These are phyloP conservation scores for Straminergon stramineum DNA, from an alignment of 225 moss, liverwort and hornwort genomes.

Conservation along the genomic window DNA sequence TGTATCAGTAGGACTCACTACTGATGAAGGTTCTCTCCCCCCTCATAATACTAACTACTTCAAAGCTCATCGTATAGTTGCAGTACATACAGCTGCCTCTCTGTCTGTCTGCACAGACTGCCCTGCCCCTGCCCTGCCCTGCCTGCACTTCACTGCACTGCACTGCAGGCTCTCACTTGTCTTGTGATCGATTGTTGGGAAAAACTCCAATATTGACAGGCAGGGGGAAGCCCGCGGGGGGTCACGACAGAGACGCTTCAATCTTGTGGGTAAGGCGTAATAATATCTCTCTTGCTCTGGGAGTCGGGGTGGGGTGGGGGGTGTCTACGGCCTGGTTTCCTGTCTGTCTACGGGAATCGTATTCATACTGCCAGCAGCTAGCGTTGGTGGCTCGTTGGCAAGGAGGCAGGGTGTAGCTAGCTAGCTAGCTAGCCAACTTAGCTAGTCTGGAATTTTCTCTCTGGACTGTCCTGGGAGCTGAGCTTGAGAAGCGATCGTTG, in stretches of 20 bases:
- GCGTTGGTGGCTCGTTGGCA: background rate
- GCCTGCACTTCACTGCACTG: background rate
- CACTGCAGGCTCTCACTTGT: background rate
- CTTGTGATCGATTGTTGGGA: background rate
- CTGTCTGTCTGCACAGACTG: background rate
- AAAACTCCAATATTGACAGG: background rate
- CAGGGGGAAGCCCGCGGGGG: background rate
- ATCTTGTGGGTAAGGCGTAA: constrained; percentile 11
- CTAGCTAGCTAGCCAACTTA: background rate
- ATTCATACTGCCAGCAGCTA: background rate
- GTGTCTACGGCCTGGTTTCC: background rate
- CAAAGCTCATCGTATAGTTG: background rate
- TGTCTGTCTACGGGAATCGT: background rate
- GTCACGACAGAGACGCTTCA: constrained; percentile 4
- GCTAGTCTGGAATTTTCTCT: background rate
- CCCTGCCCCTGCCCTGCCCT: background rate
- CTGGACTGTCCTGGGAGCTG: background rate
- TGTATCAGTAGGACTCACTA: background rate
- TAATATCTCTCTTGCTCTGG: background rate
- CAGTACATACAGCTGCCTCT: constrained; percentile 3
- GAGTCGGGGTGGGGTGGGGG: background rate
- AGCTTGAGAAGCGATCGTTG: background rate
- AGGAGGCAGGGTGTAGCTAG: background rate
- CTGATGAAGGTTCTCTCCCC: background rate
- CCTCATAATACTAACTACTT: constrained; percentile 6